These are phyloP conservation scores for Tetrahymena malaccensis DNA, from an alignment of 73 alveolate species.

Conservation along the genomic window DNA sequence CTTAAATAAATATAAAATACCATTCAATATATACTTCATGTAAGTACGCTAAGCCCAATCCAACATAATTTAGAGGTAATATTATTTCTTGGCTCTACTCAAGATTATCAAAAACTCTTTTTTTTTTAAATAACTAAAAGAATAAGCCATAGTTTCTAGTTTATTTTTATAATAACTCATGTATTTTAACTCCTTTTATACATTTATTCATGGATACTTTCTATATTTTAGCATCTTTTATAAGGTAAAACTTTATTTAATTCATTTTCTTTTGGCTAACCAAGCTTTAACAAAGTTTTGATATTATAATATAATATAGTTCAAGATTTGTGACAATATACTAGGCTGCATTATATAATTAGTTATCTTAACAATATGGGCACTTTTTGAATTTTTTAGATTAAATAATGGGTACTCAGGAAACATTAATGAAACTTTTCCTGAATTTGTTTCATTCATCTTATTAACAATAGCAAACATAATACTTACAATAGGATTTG, in stretches of 20 bases:
- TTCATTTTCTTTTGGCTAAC: not conserved
- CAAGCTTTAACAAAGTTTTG: not conserved
- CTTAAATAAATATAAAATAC: not conserved
- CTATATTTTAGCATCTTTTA: not conserved
- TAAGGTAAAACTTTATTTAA: not conserved
- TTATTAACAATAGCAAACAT: not conserved
- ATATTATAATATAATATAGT: not conserved
- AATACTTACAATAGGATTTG: not conserved
- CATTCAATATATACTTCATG: not conserved
- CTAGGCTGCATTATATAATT: not conserved
- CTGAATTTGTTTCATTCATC: not conserved
- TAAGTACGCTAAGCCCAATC: not conserved
- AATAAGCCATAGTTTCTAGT: not conserved
- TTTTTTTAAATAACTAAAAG: not conserved
- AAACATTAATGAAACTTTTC: not conserved
- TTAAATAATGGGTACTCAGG: not conserved
- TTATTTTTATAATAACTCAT: not conserved
- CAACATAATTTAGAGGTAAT: not conserved
- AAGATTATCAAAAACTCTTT: not conserved
- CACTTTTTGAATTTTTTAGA: not conserved
- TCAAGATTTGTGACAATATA: not conserved
- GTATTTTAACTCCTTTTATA: not conserved
- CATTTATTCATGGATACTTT: not conserved
- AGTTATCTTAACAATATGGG: not conserved
- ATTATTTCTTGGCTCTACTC: not conserved